These are phyloP conservation scores for Lentinula boryana DNA, from an alignment of 768 basidiomycete species.

Conservation along the genomic window DNA sequence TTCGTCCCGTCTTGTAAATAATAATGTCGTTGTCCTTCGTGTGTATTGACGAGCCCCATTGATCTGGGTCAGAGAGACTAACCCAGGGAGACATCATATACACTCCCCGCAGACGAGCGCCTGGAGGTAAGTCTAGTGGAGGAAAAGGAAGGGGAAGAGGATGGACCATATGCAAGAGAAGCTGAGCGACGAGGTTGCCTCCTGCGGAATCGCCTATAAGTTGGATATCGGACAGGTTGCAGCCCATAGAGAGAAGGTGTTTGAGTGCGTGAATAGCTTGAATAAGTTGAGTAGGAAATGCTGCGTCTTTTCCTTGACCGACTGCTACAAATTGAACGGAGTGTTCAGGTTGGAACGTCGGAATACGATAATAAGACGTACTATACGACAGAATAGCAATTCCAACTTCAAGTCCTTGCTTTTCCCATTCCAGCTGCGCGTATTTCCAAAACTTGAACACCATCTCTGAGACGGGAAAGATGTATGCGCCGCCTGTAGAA, in stretches of 20 bases:
- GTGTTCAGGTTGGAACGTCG: not conserved
- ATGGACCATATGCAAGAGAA: constrained; percentile 16
- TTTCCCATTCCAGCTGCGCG: constrained; percentile 2
- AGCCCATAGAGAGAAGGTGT: constrained; percentile 11
- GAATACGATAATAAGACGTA: not conserved
- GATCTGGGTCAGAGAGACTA: constrained; percentile 9
- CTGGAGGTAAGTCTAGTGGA: constrained; percentile 12
- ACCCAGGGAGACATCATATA: constrained; percentile 29
- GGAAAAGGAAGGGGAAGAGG: constrained; percentile 7
- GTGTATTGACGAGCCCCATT: constrained; percentile 15
- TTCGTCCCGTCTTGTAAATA: not conserved
- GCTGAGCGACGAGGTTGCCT: constrained; percentile 12
- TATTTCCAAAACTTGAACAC: constrained; percentile 1
- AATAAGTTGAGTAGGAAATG: constrained; percentile 14
- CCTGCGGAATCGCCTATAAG: constrained; percentile 17
- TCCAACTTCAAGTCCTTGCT: constrained; percentile 1
- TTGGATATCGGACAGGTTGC: constrained; percentile 11
- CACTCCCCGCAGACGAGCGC: constrained; percentile 20
- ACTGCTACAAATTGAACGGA: not conserved
- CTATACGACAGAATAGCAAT: constrained; percentile 8
- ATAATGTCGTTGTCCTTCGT: not conserved
- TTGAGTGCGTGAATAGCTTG: constrained; percentile 12
- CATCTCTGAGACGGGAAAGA: not conserved
- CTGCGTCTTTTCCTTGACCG: not conserved
- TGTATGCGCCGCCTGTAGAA: constrained; percentile 7